Conservation (phyloP, 2,329 filamentous ascomycete species). For the Fusarium sublunatum region DNA sequence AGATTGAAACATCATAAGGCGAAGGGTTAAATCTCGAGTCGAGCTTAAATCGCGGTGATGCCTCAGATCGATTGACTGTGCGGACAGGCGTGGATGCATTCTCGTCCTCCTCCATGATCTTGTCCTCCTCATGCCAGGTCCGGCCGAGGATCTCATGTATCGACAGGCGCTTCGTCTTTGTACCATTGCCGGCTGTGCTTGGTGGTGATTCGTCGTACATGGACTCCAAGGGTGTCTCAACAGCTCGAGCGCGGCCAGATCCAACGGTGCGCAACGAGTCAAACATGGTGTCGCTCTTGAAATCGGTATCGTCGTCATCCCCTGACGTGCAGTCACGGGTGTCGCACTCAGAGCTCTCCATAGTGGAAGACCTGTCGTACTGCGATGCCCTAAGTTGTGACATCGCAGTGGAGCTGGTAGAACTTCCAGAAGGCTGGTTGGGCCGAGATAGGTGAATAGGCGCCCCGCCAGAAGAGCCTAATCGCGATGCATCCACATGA, state of each 20-base stretch:
- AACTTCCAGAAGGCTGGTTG: constrained; percentile 58
- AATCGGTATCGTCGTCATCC: constrained; percentile 82
- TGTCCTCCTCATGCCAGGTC: constrained; percentile 65
- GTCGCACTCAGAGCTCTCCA: constrained; percentile 77
- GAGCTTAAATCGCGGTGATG: constrained; percentile 46
- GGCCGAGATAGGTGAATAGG: constrained; percentile 53
- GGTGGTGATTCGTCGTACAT: constrained; percentile 85
- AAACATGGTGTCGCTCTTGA: constrained; percentile 80
- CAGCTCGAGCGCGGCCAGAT: constrained; percentile 72
- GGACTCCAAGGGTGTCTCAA: constrained; percentile 78
- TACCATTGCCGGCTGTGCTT: constrained; percentile 64
- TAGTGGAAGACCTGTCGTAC: constrained; percentile 63
- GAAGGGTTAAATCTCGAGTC: constrained; percentile 49
- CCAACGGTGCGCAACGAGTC: constrained; percentile 80
- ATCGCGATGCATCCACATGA: constrained; percentile 63
- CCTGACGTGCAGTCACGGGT: constrained; percentile 71
- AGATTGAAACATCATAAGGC: constrained; percentile 50
- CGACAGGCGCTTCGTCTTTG: constrained; percentile 65
- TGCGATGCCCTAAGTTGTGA: constrained; percentile 51
- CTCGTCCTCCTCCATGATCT: constrained; percentile 73
- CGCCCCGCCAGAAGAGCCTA: constrained; percentile 57
- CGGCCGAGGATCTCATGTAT: constrained; percentile 69
- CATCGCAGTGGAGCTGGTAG: constrained; percentile 57
- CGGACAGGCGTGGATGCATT: constrained; percentile 63
- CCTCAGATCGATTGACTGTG: constrained; percentile 48